Conservation (phyloP, 352 stramenopile genomes). For the Pythium biforme region DNA sequence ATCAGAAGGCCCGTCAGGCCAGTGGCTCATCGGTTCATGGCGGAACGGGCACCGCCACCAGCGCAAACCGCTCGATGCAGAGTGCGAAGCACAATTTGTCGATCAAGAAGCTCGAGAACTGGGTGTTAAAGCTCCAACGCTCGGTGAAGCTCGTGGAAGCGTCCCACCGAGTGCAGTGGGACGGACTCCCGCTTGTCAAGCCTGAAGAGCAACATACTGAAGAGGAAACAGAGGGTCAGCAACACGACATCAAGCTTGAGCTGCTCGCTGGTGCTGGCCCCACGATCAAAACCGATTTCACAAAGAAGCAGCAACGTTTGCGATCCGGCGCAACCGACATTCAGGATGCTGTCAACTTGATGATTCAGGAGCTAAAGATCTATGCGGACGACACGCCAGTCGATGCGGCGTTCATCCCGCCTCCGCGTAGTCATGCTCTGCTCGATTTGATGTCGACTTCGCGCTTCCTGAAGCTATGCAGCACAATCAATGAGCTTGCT, state of each 20-base stretch:
- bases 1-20: conserved; percentile 38
- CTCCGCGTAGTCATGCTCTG: conserved; percentile 50
- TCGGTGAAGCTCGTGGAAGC: conserved; percentile 79
- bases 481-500: conserved; percentile 70
- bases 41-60: background rate
- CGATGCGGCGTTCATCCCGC: conserved; percentile 50
- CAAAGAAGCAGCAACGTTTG: conserved; percentile 66
- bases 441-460: conserved; percentile 72
- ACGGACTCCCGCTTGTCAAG: conserved; percentile 31
- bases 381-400: conserved; percentile 47
- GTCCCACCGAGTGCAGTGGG: conserved; percentile 73
- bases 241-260: conserved; percentile 25
- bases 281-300: conserved; percentile 75
- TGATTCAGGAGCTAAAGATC: conserved; percentile 72
- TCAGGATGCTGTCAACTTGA: conserved; percentile 50
- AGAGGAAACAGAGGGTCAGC: conserved; percentile 37
- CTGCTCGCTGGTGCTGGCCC: conserved; percentile 54
- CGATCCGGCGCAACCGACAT: conserved; percentile 58
- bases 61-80: conserved; percentile 45
- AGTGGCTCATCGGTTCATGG: conserved; percentile 4
- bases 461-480: conserved; percentile 69
- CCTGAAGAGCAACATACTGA: conserved; percentile 28
- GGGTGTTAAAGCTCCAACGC: conserved; percentile 66
- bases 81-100: conserved; percentile 73
- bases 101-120: conserved; percentile 76